These are phyloP conservation scores for Hypholoma sublateritium DNA, from an alignment of 768 basidiomycete species.

Conservation along the genomic window DNA sequence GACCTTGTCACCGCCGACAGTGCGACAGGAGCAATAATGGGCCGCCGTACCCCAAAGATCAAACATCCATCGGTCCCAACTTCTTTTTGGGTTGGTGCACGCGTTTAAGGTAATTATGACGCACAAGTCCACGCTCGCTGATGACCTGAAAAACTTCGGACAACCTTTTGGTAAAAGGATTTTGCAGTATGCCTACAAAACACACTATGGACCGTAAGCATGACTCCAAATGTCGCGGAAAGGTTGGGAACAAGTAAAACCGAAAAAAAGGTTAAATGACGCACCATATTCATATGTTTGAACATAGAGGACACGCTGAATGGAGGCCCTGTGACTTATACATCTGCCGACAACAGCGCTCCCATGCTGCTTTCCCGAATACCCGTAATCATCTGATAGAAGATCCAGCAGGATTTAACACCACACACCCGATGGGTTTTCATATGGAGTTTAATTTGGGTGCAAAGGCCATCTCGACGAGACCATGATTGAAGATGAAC, in stretches of 20 bases:
- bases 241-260: not conserved
- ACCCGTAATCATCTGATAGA: conserved; percentile 14
- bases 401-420: not conserved
- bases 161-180: not conserved
- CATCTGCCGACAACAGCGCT: conserved; percentile 20
- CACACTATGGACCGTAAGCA: no score
- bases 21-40: not conserved
- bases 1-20: conserved; percentile 1
- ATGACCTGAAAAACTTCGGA: not conserved
- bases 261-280: conserved; percentile 5
- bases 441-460: no score
- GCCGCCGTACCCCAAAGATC: not conserved
- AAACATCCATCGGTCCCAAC: not conserved
- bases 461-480: no score
- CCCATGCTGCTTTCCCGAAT: conserved; percentile 9
- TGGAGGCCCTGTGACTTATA: conserved; percentile 16
- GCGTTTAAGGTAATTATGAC: not conserved
- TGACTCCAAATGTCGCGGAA: not conserved
- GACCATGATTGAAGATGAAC: no score
- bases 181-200: no score
- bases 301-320: not conserved
- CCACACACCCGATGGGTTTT: not conserved
- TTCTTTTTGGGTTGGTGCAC: conserved; percentile 1
- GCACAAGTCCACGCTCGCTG: not conserved
- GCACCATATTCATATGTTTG: conserved; percentile 1